Evolutionary conservation across 352 stramenopile species (phyloP).

Genomic region (Phytophthora fragariaefolia): DNA sequence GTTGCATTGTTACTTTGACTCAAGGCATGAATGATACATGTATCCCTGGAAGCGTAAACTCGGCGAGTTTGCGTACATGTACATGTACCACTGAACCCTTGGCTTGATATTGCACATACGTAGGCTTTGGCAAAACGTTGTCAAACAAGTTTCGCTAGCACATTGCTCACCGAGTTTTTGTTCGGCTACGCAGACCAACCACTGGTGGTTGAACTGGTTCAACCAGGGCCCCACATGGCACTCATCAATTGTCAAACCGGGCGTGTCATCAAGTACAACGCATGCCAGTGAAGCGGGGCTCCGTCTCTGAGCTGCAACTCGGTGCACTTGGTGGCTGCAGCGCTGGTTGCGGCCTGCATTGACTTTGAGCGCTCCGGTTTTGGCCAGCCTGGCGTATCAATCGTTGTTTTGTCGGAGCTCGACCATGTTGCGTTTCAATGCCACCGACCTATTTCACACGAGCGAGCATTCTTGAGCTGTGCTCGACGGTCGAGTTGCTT

Average conservation of each 20-base stretch:
- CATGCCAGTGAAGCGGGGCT: background rate
- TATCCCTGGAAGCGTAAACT: too few relatives aligned
- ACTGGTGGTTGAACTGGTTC: too few relatives aligned
- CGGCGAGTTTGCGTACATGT: too few relatives aligned
- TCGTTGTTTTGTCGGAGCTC: slow-evolving; percentile 33
- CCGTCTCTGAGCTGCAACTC: slow-evolving; percentile 10
- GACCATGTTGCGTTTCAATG: slow-evolving; percentile 38
- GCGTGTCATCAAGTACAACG: background rate
- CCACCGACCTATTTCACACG: slow-evolving; percentile 2
- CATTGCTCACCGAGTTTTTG: too few relatives aligned
- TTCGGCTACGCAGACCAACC: background rate
- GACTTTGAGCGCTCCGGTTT: slow-evolving; percentile 20
- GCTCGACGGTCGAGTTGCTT: slow-evolving; percentile 18
- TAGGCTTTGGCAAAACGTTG: slow-evolving; percentile 7
- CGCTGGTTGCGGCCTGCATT: background rate
- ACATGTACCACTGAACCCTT: too few relatives aligned
- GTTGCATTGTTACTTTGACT: slow-evolving; percentile 3
- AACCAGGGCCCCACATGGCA: background rate
- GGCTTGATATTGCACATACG: background rate
- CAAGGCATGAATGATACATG: too few relatives aligned
- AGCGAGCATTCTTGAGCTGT: slow-evolving; percentile 27
- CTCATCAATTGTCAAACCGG: slow-evolving; percentile 1
- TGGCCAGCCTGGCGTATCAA: slow-evolving; percentile 21
- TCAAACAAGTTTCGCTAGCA: slow-evolving; percentile 1
- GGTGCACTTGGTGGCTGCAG: slow-evolving; percentile 1